These are phyloP conservation scores for Malus hybrid DNA, from an alignment of 331 rosid genomes.

Conservation along the genomic window DNA sequence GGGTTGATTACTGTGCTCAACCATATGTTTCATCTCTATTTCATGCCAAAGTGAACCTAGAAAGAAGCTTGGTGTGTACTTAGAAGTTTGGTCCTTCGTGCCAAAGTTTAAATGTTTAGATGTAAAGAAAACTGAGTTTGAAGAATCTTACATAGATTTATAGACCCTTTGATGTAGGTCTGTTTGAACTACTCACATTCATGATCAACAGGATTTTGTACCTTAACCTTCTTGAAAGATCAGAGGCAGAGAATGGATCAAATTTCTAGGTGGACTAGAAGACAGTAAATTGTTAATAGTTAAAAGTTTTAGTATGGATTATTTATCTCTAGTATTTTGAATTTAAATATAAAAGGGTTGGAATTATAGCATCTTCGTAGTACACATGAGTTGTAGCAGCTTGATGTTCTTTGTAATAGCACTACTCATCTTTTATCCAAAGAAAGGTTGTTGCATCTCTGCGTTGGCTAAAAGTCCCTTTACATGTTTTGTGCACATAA, in stretches of 20 bases:
- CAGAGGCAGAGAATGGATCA: neutral
- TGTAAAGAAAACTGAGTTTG: neutral
- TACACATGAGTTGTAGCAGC: neutral
- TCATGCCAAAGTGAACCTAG: neutral
- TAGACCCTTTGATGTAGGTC: neutral
- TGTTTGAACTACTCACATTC: neutral
- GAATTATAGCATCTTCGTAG: neutral
- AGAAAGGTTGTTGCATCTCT: neutral
- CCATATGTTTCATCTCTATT: neutral
- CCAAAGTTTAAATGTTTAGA: neutral
- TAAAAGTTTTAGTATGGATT: neutral
- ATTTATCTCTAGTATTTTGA: neutral
- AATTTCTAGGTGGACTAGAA: neutral
- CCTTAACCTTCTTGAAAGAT: neutral
- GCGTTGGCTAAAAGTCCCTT: neutral
- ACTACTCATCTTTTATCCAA: neutral
- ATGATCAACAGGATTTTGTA: neutral
- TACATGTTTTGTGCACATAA: neutral
- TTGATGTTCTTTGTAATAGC: neutral
- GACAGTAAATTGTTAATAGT: neutral
- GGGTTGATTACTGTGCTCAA: neutral
- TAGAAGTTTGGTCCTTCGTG: too few relatives aligned
- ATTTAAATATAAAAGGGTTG: neutral
- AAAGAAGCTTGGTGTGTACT: neutral
- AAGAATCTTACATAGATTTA: neutral